A percentile compares a stretch with the other conserved stretches of the same genome.
Conservation (phyloP, 371 early-diverging fungal species). For the Basidiobolus meristosporus region DNA sequence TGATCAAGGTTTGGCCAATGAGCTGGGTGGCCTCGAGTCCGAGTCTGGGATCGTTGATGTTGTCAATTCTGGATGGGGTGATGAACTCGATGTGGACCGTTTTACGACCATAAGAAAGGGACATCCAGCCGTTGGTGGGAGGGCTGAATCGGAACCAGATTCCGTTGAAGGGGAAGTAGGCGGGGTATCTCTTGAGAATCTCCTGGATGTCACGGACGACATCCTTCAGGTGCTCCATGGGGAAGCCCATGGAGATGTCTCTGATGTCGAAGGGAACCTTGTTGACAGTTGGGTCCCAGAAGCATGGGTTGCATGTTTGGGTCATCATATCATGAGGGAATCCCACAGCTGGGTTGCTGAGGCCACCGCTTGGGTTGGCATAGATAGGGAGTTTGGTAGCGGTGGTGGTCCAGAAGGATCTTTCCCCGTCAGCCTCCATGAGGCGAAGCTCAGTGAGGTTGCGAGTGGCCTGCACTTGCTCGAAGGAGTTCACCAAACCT, state of each 20-base stretch:
- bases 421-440: no score
- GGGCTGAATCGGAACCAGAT: background rate
- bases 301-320: background rate
- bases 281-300: background rate
- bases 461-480: no score
- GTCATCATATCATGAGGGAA: background rate
- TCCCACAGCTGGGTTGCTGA: conserved; percentile 1
- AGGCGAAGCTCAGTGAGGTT: no score
- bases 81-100: background rate
- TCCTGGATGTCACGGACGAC: background rate
- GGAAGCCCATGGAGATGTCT: background rate
- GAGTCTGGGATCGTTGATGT: background rate
- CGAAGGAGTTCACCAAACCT: no score
- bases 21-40: background rate
- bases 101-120: background rate
- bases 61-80: background rate
- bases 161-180: background rate
- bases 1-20: background rate
- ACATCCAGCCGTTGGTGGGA: background rate
- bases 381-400: background rate
- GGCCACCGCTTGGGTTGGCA: no score
- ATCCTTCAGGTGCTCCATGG: background rate
- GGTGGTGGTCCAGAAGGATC: no score
- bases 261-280: no score
- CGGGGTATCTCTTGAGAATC: background rate